Conservation (phyloP, 345 rosid genomes). For the thale cress (Arabidopsis thaliana) region DNA sequence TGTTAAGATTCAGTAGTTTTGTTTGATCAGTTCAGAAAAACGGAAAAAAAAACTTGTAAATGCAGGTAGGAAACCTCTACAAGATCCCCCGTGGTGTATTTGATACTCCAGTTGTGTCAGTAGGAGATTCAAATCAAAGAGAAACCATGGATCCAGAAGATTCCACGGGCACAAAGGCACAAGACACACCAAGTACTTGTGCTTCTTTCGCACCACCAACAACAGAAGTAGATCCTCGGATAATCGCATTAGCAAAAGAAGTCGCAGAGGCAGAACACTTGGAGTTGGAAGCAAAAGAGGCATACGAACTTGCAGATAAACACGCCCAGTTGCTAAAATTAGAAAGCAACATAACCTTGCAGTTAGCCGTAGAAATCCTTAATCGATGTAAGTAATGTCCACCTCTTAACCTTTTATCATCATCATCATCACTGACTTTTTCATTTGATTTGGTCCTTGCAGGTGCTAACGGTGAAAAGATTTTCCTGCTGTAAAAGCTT, state of each 20-base stretch:
- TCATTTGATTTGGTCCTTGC: constrained; percentile 28
- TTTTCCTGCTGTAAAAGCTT: not conserved
- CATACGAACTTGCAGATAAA: constrained; percentile 52
- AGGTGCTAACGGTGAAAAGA: constrained; percentile 9
- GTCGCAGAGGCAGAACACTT: constrained; percentile 57
- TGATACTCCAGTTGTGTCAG: not conserved
- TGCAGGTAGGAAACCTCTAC: constrained; percentile 64
- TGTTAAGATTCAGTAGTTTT: not conserved
- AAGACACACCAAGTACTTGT: constrained; percentile 21
- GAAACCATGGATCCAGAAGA: constrained; percentile 46
- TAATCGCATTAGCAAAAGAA: constrained; percentile 55
- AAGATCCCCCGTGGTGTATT: constrained; percentile 41
- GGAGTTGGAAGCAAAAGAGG: constrained; percentile 33
- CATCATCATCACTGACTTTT: constrained; percentile 18
- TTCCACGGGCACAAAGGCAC: constrained; percentile 33
- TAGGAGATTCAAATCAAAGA: constrained; percentile 36
- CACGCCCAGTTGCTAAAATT: constrained; percentile 39
- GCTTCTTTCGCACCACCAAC: not conserved
- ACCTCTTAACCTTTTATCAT: not conserved
- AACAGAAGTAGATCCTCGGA: not conserved
- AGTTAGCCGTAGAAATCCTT: not conserved
- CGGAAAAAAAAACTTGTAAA: not conserved
- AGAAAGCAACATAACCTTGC: not conserved
- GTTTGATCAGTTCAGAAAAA: not conserved
- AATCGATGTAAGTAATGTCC: constrained; percentile 24